Conservation (phyloP, 768 basidiomycete species). For the Tulasnella sp. region DNA sequence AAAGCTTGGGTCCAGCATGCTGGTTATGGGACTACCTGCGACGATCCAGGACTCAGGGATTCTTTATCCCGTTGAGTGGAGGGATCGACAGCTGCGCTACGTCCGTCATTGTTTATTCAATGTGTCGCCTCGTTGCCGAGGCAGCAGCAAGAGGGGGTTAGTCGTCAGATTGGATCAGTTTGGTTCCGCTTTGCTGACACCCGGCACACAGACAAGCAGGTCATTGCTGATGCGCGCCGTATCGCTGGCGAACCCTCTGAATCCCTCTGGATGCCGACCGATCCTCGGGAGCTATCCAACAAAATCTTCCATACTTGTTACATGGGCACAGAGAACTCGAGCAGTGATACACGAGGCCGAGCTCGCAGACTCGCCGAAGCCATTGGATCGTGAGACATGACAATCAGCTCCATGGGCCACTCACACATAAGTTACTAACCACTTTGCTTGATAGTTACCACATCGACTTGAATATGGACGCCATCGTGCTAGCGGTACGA, state of each 20-base stretch:
- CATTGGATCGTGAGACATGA: slow-evolving; percentile 69
- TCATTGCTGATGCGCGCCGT: slow-evolving; percentile 85
- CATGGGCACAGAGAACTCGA: slow-evolving; percentile 98
- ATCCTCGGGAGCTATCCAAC: slow-evolving; percentile 78
- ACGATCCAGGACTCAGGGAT: slow-evolving; percentile 88
- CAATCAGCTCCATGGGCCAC: neutral
- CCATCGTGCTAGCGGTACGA: slow-evolving; percentile 76
- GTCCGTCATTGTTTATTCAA: slow-evolving; percentile 90
- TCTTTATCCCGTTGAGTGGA: slow-evolving; percentile 91
- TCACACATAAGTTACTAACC: neutral
- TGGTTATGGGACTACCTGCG: slow-evolving; percentile 99
- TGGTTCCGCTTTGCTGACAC: neutral
- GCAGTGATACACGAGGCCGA: slow-evolving; percentile 72
- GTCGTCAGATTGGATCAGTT: slow-evolving; percentile 28
- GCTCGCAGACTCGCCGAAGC: slow-evolving; percentile 83
- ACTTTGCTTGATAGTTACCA: slow-evolving; percentile 63
- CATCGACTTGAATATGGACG: slow-evolving; percentile 93
- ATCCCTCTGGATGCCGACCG: slow-evolving; percentile 78
- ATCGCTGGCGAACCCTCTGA: slow-evolving; percentile 79
- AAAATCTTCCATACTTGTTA: slow-evolving; percentile 97
- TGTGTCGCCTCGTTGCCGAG: slow-evolving; percentile 86
- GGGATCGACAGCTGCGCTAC: slow-evolving; percentile 98
- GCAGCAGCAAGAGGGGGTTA: slow-evolving; percentile 70
- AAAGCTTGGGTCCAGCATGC: slow-evolving; percentile 90
- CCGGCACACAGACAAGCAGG: slow-evolving; percentile 58